These are phyloP conservation scores for Fragilariopsis cylindrus DNA, from an alignment of 108 stramenopile species.

Conservation along the genomic window DNA sequence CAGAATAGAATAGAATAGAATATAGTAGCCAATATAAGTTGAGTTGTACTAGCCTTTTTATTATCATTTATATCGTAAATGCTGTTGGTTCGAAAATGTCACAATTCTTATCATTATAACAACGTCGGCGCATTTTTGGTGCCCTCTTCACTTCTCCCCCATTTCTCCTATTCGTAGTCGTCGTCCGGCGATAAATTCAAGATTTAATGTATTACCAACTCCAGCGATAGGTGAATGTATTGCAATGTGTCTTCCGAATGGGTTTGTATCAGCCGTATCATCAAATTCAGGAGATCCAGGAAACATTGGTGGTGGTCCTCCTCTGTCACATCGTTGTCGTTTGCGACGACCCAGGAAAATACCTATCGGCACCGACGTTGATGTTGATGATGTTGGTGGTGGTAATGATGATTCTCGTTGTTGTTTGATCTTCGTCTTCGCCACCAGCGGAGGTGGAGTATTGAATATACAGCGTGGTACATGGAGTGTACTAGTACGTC, in stretches of 20 bases:
- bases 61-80: not conserved
- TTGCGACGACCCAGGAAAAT: not conserved
- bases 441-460: too few relatives aligned
- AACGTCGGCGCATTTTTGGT: conserved; percentile 18
- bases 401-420: too few relatives aligned
- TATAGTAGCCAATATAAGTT: not conserved
- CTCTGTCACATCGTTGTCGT: not conserved
- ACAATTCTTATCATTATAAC: not conserved
- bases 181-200: conserved; percentile 1
- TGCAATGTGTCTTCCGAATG: conserved; percentile 12
- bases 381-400: too few relatives aligned
- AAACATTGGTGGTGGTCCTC: conserved; percentile 15
- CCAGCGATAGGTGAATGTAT: conserved; percentile 25
- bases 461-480: too few relatives aligned
- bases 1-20: not conserved
- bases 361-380: too few relatives aligned
- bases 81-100: conserved; percentile 1
- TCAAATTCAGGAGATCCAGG: conserved; percentile 14
- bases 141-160: not conserved
- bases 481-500: too few relatives aligned
- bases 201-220: conserved; percentile 2
- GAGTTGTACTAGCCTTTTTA: not conserved
- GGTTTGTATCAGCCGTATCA: not conserved
- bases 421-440: too few relatives aligned
- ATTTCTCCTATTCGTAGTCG: not conserved